A percentile compares a stretch with the other conserved stretches of the same genome.
These are phyloP conservation scores for Ascochyta pisi DNA, from an alignment of 2,329 filamentous ascomycete genomes.

Conservation along the genomic window DNA sequence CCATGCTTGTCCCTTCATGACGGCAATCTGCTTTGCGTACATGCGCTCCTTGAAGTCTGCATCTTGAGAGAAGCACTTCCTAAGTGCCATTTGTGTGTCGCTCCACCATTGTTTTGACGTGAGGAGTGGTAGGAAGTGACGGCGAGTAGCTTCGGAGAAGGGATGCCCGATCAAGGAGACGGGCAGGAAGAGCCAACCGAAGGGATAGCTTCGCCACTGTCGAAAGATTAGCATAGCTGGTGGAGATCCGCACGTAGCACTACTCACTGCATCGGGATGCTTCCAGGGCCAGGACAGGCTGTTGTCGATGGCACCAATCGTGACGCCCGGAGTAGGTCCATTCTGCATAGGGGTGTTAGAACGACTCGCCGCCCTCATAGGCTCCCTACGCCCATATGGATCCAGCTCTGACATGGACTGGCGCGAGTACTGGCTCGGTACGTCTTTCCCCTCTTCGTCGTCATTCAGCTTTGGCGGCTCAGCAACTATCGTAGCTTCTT, in stretches of 20 bases:
- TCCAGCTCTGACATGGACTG: constrained; percentile 65
- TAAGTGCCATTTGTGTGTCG: constrained; percentile 86
- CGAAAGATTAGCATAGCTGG: constrained; percentile 27
- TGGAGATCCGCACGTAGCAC: background rate
- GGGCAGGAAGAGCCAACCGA: constrained; percentile 97
- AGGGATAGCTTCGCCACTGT: constrained; percentile 85
- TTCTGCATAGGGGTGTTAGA: constrained; percentile 63
- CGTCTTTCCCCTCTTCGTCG: constrained; percentile 39
- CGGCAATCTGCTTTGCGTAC: constrained; percentile 97
- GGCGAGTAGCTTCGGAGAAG: constrained; percentile 90
- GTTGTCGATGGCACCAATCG: constrained; percentile 94
- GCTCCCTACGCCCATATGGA: constrained; percentile 78
- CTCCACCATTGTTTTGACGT: constrained; percentile 98
- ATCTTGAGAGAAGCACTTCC: constrained; percentile 88
- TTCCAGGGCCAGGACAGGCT: constrained; percentile 99
- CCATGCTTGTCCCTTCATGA: constrained; percentile 99
- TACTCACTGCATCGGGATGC: constrained; percentile 82
- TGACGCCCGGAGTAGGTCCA: constrained; percentile 65
- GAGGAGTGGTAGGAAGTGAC: constrained; percentile 93
- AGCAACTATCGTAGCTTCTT: constrained; percentile 83
- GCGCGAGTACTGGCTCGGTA: constrained; percentile 62
- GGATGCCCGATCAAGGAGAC: constrained; percentile 95
- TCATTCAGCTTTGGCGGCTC: constrained; percentile 76
- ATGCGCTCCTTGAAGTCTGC: constrained; percentile 97
- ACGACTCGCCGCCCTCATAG: constrained; percentile 77